Evolutionary conservation across 306 rosid species (phyloP), one percentile per base, ranked within the genome.

Genomic region (Castanea crenata): DNA sequence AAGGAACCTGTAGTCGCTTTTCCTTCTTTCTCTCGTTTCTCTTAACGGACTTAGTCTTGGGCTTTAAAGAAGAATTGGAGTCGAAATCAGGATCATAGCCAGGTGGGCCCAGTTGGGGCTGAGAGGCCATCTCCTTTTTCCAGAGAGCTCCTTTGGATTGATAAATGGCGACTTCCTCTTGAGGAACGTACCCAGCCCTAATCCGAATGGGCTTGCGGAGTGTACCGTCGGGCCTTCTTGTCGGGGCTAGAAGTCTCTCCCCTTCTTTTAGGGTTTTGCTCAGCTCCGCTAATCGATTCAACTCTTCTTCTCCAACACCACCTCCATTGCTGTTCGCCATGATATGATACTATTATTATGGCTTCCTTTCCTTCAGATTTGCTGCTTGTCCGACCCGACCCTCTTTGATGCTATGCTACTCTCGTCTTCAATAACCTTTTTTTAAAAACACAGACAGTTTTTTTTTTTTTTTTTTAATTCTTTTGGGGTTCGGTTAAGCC

Each of bases 1-100:
- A 67, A 73, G 65, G 73, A 14, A 92, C 99, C 97, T 93, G 98
- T 73, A 86, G 81, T 72, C 98, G 93, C 86, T 86, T 93, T 81
- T 95, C 99, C 83, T 93, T 95, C 92, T 95, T 95, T 82, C 93
- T 91, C 74, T 91, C 98, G 59, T 95, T 95, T 59, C 99, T 89
- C 86, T 91, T 93, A 21, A 86, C 94, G 8, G 97, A 81, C 85
- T 96, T 96, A 13, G 94, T 88, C 85, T 90, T 96, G 0, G 99
- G 91, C 83, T 89, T 41, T 41, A 41, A 41, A 41, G 46, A 41
- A 41, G 46, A 41, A 41, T 11, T 88, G 5, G 86, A 10, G 74
- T 91, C 94, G 13, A 77, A 63, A 10, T 68, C 63, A 54, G 90
- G 92, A 56, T 89, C 92, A 83, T 87, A 88, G 65, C 99, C 98